Evolutionary conservation across 2,329 filamentous ascomycete genomes (phyloP).

Genomic region (Cladosporium sp.): DNA sequence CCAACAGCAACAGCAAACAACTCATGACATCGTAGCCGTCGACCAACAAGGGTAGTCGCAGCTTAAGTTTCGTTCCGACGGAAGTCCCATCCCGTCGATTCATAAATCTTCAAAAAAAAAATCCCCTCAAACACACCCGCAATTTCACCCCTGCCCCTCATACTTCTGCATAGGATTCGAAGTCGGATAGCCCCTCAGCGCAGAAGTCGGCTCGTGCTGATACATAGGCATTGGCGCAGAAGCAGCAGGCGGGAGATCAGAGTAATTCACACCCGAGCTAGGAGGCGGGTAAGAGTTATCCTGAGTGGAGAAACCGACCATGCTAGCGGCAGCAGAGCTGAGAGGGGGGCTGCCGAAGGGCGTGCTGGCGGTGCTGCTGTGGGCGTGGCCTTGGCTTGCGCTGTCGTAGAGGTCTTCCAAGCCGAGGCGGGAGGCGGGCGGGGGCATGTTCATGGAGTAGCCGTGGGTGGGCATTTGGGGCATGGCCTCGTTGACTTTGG

Average conservation of each 20-base stretch:
- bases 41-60: too few species aligned
- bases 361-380: constrained; percentile 38
- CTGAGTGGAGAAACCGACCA: constrained; percentile 1
- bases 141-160: background rate
- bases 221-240: constrained; percentile 8
- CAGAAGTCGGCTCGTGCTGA: constrained; percentile 2
- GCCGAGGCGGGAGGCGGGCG: constrained; percentile 17
- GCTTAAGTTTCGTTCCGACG: too few species aligned
- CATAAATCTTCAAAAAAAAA: background rate
- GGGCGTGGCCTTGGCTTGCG: constrained; percentile 25
- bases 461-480: constrained; percentile 25
- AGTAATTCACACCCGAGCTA: constrained; percentile 3
- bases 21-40: too few species aligned
- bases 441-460: constrained; percentile 24
- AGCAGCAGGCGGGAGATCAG: background rate
- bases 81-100: too few species aligned
- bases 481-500: constrained; percentile 62
- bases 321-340: constrained; percentile 10
- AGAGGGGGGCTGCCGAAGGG: constrained; percentile 27
- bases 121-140: background rate
- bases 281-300: constrained; percentile 1
- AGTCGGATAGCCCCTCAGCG: constrained; percentile 3
- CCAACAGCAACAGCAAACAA: too few species aligned
- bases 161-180: constrained; percentile 10
- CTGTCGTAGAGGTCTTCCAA: constrained; percentile 29